phyloP scores from a whole-genome alignment of 2,329 filamentous ascomycete genomes.

The Penicillium sp. region DNA sequence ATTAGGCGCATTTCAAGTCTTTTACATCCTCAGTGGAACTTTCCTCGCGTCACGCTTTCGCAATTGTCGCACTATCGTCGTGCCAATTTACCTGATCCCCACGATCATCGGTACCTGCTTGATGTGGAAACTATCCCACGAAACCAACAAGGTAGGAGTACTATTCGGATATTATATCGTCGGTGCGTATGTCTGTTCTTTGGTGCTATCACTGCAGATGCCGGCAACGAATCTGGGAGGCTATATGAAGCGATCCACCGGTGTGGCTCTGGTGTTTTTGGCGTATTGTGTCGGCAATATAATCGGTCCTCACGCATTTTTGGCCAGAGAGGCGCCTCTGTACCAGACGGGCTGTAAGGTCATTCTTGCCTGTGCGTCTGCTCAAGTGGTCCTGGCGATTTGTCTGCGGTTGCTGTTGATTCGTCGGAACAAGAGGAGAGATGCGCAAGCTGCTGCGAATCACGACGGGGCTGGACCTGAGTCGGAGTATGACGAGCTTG shows the following conservation, averaged over 20 bases:
- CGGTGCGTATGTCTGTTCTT: conserved; percentile 57
- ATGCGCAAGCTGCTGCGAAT: conserved; percentile 12
- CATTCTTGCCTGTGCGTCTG: conserved; percentile 47
- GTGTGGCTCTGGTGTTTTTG: conserved; percentile 54
- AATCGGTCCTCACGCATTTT: conserved; percentile 56
- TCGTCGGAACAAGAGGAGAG: conserved; percentile 30
- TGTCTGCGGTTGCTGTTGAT: conserved; percentile 28
- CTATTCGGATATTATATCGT: conserved; percentile 60
- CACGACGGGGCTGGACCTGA: not conserved
- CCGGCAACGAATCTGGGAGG: conserved; percentile 52
- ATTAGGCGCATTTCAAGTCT: conserved; percentile 59
- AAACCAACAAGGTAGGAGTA: conserved; percentile 53
- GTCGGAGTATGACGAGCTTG: conserved; percentile 24
- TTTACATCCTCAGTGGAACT: conserved; percentile 59
- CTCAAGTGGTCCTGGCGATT: conserved; percentile 30
- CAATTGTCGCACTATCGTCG: conserved; percentile 59
- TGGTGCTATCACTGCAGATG: conserved; percentile 59
- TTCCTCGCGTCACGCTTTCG: conserved; percentile 59
- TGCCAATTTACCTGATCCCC: conserved; percentile 59
- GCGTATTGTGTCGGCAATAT: conserved; percentile 54
- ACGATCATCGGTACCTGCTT: conserved; percentile 58
- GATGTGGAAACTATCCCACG: conserved; percentile 57
- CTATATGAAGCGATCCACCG: conserved; percentile 58
- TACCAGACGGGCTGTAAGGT: conserved; percentile 61
- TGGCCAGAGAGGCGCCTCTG: conserved; percentile 48